Base-by-base conservation (phyloP, 2,329 filamentous ascomycete genomes). In the Pseudonectria buxi region DNA sequence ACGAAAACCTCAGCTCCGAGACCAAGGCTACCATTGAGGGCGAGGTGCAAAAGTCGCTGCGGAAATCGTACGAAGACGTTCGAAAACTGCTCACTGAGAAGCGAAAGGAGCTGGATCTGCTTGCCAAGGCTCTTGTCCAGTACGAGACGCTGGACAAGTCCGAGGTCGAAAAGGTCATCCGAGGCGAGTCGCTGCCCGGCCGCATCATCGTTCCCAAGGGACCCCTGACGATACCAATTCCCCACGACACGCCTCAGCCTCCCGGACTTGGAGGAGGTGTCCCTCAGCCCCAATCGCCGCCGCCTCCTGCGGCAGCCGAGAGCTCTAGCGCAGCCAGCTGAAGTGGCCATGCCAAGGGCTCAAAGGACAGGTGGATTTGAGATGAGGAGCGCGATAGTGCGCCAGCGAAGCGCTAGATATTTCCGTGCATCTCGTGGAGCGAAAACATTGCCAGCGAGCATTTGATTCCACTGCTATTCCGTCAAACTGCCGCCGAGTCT, bases 71-170 rank as follows among this genome's bases (percentile, higher is more conserved):
- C 42, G 69, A 76, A 36, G 83, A 88, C 25, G 87, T 89, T 28
- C 65, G 70, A 30, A 74, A 75, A 30, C 71, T 96, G 4, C 65
- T 98, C 30, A 76, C 73, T 2, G 74, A 78, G 25, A 86, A 84
- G 58, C 78, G 88, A 37, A 81, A 83, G 40, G 90, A 95, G 60
- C 74, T 98, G 7, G 90, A 98, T 51, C 69, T 86, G 10, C 69
- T 98, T 9, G 90, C 92, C 18, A 81, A 89, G 54, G 92, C 89
- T 6, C 72, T 98, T 9, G 79, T 98, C 24, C 82, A 95, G 61
- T 96, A 95, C 61, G 92, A 98, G 69, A 95, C 88, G 0, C 67
- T 98, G 33, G 83, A 84, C 59, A 85, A 83, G 60, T 80, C 83
- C 3, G 92, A 98, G 61, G 94, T 96, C 44, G 80, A 89, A 60